phyloP scores from a whole-genome alignment of 2,329 filamentous ascomycete species.

The Fusarium tjaetaba region DNA sequence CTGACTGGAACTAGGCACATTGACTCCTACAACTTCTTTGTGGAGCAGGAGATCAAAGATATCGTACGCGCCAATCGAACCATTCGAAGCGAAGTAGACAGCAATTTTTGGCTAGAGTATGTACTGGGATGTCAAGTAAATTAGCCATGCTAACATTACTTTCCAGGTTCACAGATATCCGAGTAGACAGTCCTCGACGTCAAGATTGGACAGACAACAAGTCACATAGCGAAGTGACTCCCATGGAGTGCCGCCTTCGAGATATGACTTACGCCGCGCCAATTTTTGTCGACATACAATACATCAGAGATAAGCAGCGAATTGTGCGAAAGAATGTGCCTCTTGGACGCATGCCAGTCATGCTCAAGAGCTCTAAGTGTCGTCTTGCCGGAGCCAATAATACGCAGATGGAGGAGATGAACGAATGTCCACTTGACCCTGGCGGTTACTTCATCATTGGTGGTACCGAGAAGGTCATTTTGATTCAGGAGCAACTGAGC shows the following conservation, averaged over 20 bases:
- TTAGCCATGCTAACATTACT: slow-evolving; percentile 24
- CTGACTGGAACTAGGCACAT: slow-evolving; percentile 69
- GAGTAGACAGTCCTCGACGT: slow-evolving; percentile 83
- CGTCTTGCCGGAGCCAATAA: slow-evolving; percentile 86
- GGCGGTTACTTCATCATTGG: slow-evolving; percentile 98
- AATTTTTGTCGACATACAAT: slow-evolving; percentile 91
- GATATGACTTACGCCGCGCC: slow-evolving; percentile 99
- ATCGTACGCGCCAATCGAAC: slow-evolving; percentile 92
- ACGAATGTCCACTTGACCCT: slow-evolving; percentile 95
- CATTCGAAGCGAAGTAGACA: slow-evolving; percentile 91
- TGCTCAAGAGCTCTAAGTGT: slow-evolving; percentile 96
- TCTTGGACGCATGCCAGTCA: slow-evolving; percentile 93
- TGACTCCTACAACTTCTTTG: slow-evolving; percentile 98
- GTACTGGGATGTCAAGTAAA: background rate
- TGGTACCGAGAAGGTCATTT: slow-evolving; percentile 97
- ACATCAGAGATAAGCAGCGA: slow-evolving; percentile 81
- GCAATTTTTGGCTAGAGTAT: slow-evolving; percentile 86
- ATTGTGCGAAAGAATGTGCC: slow-evolving; percentile 80
- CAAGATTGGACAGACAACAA: slow-evolving; percentile 78
- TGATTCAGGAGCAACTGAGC: slow-evolving; percentile 98
- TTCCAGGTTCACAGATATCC: slow-evolving; percentile 81
- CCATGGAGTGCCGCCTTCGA: slow-evolving; percentile 94
- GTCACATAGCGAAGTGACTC: slow-evolving; percentile 80
- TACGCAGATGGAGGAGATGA: slow-evolving; percentile 87
- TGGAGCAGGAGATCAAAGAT: slow-evolving; percentile 95